Conservation (phyloP, 169 alveolate genomes). For the Plasmodium blacklocki region DNA sequence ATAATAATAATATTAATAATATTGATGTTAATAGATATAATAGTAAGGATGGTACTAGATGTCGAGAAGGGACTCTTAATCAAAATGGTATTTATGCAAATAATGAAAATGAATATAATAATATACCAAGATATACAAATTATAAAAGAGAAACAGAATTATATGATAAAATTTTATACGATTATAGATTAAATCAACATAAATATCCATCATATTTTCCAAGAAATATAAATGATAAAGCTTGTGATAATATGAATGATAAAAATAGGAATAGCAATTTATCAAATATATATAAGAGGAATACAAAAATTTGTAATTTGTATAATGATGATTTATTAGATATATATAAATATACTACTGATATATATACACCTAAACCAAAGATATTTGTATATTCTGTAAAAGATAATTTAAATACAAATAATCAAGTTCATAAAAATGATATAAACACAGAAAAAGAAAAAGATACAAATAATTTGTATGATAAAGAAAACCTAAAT, state of each 20-base stretch:
- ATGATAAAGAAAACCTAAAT: no score
- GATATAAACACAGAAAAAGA: neutral
- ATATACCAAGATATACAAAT: neutral
- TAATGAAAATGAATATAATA: neutral
- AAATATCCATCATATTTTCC: no score
- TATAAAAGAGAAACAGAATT: constrained; percentile 1
- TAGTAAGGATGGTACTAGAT: neutral
- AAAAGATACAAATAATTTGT: neutral
- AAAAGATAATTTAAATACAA: constrained; percentile 1
- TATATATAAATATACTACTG: constrained; percentile 26
- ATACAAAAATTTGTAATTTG: constrained; percentile 2
- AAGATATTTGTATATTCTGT: constrained; percentile 3
- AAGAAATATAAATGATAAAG: no score
- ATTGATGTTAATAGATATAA: neutral
- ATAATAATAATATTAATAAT: neutral
- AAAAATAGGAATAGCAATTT: constrained; percentile 1
- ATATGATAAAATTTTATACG: neutral
- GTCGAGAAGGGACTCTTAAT: neutral
- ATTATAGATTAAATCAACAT: neutral
- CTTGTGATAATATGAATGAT: no score
- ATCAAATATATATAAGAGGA: neutral
- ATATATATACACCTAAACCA: constrained; percentile 33
- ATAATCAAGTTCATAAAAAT: neutral
- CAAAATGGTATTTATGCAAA: neutral
- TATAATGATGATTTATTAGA: constrained; percentile 32